Percentiles rank a stretch among this genome's conserved stretches.
Evolutionary conservation across 2,329 filamentous ascomycete species (phyloP).

Genomic region (Colletotrichum lindemuthianum): DNA sequence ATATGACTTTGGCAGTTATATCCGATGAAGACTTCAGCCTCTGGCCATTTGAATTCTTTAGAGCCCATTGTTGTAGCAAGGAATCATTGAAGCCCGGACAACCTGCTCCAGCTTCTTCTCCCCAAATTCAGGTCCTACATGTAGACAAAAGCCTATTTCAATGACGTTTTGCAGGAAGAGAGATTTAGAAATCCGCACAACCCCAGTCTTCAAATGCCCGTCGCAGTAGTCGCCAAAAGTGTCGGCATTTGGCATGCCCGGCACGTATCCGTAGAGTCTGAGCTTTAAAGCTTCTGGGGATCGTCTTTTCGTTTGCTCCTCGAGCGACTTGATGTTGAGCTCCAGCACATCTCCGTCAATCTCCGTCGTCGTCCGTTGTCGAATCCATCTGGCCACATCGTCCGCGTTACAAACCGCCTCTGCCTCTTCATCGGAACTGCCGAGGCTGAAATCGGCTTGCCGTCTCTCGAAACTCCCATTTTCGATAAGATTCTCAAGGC

Average conservation of each 20-base stretch:
- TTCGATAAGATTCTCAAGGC: background rate
- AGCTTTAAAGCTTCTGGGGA: no score
- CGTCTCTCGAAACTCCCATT: background rate
- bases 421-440: background rate
- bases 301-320: background rate
- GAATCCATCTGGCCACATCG: background rate
- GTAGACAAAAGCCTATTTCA: conserved; percentile 4
- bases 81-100: background rate
- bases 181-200: background rate
- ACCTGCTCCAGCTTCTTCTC: background rate
- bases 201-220: no score
- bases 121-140: background rate
- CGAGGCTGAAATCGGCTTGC: background rate
- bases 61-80: background rate
- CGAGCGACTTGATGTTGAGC: background rate
- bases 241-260: background rate
- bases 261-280: background rate
- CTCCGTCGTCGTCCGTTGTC: background rate
- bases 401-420: background rate
- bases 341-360: background rate
- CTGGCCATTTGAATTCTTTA: no score
- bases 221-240: background rate
- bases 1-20: conserved; percentile 31
- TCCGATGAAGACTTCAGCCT: background rate
- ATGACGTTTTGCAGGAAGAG: background rate